Base-by-base conservation (phyloP, 495 filamentous ascomycete genomes). In the Penicillium goetzii region DNA sequence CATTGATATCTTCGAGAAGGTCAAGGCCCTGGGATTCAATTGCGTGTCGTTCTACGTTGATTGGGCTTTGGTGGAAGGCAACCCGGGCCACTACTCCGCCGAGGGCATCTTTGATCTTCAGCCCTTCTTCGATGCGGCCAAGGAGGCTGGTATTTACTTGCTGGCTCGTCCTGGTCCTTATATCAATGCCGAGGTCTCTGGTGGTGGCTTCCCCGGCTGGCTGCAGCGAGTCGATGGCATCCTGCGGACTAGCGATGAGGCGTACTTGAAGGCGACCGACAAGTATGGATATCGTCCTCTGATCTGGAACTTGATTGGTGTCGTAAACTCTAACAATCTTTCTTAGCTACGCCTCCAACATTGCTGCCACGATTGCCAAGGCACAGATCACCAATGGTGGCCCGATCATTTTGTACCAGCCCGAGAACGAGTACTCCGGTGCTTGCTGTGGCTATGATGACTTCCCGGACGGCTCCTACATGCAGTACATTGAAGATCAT, bases 21-120 rank as follows among this genome's bases (percentile, higher is more conserved):
- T 92, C 74, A 91, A 87, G 72, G 88, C 89, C 28, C 70, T 91
- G 0, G 91, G 91, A 2, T 92, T 91, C 75, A 92, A 89, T 62
- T 78, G 81, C n/a, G 87, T 91, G 17, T 90, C 87, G 0, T 90
- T 93, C 74, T 92, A 92, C 68, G 75, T 86, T 17, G 81, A 92
- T 65, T 94, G 90, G 91, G 89, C 88, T n/a, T 74, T 93, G n/a
- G 69, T 91, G 2, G 90, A 94, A 74, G 90, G 89, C 32, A 85
- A 89, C 60, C 87, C 81, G 2, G 90, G 89, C 1, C 76, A 84
- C 17, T 92, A 91, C 68, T 75, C 77, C 12, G 89, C 86, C 0
- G 85, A 90, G 11, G 91, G 90, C 0, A 80, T 92, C 50, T 90
- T 92, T 67, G 86, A 78, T 9, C 78, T 89, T 12, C 81, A 88